Evolutionary conservation across 148 eudicot genomes (phyloP).

Genomic region (Spergularia marina): DNA sequence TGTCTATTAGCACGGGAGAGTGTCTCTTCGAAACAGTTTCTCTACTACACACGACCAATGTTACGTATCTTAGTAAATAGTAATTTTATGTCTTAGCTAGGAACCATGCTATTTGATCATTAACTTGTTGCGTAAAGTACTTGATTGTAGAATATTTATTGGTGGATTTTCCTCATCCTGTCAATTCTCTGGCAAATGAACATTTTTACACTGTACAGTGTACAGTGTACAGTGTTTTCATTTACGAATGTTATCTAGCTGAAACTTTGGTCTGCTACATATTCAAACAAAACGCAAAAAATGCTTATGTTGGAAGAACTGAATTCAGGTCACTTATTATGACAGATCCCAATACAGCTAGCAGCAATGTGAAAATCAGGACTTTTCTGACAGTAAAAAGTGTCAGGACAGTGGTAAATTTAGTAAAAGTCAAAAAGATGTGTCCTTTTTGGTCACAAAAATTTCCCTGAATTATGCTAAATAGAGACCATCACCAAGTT

Average conservation of each 20-base stretch:
- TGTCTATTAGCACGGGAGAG: no score
- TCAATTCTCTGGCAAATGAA: background rate
- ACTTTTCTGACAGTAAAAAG: background rate
- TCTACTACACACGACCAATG: no score
- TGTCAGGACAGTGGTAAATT: background rate
- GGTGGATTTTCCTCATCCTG: no score
- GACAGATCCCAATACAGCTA: background rate
- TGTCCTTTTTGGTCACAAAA: conserved; percentile 10
- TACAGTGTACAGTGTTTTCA: no score
- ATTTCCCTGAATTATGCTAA: conserved; percentile 21
- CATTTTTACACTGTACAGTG: background rate
- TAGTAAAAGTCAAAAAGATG: conserved; percentile 12
- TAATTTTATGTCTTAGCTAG: no score
- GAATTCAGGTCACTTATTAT: conserved; percentile 4
- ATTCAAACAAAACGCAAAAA: no score
- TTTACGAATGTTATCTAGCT: background rate
- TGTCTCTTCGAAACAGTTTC: no score
- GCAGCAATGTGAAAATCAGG: conserved; percentile 17
- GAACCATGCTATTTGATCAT: no score
- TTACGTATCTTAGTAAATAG: no score
- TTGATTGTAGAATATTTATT: no score
- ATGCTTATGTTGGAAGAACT: background rate
- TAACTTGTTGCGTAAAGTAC: no score
- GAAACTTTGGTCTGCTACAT: no score
- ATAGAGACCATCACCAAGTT: background rate